A percentile compares a stretch with the other conserved stretches of the same genome.
These are phyloP conservation scores for Brassica carinata DNA, from an alignment of 345 rosid species.

Conservation along the genomic window DNA sequence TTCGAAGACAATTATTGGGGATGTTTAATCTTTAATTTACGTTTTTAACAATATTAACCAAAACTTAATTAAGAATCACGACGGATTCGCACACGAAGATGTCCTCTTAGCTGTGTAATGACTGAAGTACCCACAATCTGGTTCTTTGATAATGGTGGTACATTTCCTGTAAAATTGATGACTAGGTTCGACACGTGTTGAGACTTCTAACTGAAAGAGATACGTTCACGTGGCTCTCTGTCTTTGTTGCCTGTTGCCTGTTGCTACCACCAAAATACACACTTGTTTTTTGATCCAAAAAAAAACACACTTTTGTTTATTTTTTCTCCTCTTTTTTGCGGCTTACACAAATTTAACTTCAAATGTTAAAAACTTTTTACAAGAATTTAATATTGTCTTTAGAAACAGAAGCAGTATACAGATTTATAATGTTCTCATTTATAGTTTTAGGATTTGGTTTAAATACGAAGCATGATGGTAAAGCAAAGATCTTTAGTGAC, in stretches of 20 bases:
- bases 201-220: constrained; percentile 27
- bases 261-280: constrained; percentile 32
- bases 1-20: constrained; percentile 32
- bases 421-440: background rate
- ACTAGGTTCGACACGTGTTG: constrained; percentile 45
- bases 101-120: constrained; percentile 1
- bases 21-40: constrained; percentile 24
- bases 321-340: background rate
- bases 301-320: background rate
- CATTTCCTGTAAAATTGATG: constrained; percentile 2
- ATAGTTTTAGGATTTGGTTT: constrained; percentile 9
- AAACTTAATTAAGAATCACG: constrained; percentile 4
- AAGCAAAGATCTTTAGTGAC: constrained; percentile 14
- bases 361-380: background rate
- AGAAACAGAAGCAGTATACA: background rate
- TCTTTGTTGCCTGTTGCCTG: constrained; percentile 36
- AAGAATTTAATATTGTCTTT: background rate
- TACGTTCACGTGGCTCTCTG: constrained; percentile 45
- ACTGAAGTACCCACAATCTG: background rate
- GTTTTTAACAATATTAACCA: constrained; percentile 1
- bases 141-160: background rate
- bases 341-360: background rate
- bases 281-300: background rate
- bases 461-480: background rate
- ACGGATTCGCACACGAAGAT: constrained; percentile 39